Base-by-base conservation (phyloP, 495 filamentous ascomycete species). In the Aspergillus wentii region DNA sequence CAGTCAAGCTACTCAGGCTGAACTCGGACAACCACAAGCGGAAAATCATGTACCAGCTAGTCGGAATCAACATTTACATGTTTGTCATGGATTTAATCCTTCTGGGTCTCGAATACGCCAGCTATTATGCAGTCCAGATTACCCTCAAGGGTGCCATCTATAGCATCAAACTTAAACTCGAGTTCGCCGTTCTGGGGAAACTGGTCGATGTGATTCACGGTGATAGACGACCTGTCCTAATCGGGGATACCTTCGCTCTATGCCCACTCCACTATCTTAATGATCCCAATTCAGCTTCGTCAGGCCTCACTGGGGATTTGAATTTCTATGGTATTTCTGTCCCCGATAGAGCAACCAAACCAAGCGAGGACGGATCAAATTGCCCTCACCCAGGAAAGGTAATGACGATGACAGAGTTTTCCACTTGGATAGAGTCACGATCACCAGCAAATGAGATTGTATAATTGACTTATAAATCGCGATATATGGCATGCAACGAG, bases 111-210 rank as follows among this genome's bases (percentile, higher is more conserved):
- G 72, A 82, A 40, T 76, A 71, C 45, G 56, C 69, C 5, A 61
- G 62, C 38, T 48, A 63, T n/a, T 80, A 75, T 45, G 62, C 70
- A 3, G 59, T 78, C 22, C 70, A 82, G 46, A 75, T 71, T 13
- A 70, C 66, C 2, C 57, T 76, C 27, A 81, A 82, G 55, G 69
- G 63, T 4, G 66, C 74, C 41, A 52, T 79, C 3, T 82, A 81
- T 57, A 80, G 78, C 58, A 58, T 82, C 37, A 83, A 83, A 49
- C 57, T 83, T 23, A 82, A 81, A 51, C 60, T 79, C 10, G 79
- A 83, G 52, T 76, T 79, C 38, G 71, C 69, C 9, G 74, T 83
- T 30, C 66, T 82, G 19, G 75, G 78, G 35, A 66, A 68, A 11
- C 53, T 80, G 41, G 56, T 68, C 17, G 54, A 65, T 40, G 46